These are phyloP conservation scores for Cutaneotrichosporon sp. DNA, from an alignment of 1,284 basidiomycete genomes.

Conservation along the genomic window DNA sequence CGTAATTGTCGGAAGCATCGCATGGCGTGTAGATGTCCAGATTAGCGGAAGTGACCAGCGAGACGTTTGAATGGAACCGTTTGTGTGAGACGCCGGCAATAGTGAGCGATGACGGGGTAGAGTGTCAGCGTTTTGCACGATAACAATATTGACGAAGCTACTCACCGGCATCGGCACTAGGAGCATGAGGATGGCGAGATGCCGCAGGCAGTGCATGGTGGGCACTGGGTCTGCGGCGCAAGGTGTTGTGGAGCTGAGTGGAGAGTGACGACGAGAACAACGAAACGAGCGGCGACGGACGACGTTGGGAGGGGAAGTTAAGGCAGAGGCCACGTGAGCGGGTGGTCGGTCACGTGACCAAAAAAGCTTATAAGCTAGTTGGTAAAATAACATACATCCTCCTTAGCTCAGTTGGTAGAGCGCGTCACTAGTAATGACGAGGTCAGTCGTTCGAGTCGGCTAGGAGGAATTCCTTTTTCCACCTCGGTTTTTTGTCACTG, in stretches of 20 bases:
- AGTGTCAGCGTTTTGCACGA: neutral
- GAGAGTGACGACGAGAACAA: too few species aligned
- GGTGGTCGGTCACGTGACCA: too few species aligned
- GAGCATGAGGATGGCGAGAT: constrained; percentile 39
- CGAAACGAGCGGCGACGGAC: too few species aligned
- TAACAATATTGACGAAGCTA: neutral
- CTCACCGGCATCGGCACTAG: constrained; percentile 31
- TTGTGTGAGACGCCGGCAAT: too few species aligned
- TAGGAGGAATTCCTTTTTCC: neutral
- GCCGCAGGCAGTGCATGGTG: constrained; percentile 7
- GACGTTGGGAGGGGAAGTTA: too few species aligned
- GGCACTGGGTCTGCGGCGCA: neutral
- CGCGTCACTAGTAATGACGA: constrained; percentile 35
- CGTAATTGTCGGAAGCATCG: neutral
- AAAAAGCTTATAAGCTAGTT: too few species aligned
- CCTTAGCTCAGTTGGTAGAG: constrained; percentile 40
- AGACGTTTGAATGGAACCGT: too few species aligned
- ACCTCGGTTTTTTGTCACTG: too few species aligned
- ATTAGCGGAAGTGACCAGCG: too few species aligned
- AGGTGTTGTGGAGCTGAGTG: neutral
- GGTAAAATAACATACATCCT: neutral
- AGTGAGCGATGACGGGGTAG: neutral
- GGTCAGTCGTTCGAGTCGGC: constrained; percentile 9
- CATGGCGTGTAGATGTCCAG: neutral
- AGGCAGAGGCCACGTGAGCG: too few species aligned